phyloP scores from a whole-genome alignment of 2,329 filamentous ascomycete genomes.

The Trichoderma sp. region DNA sequence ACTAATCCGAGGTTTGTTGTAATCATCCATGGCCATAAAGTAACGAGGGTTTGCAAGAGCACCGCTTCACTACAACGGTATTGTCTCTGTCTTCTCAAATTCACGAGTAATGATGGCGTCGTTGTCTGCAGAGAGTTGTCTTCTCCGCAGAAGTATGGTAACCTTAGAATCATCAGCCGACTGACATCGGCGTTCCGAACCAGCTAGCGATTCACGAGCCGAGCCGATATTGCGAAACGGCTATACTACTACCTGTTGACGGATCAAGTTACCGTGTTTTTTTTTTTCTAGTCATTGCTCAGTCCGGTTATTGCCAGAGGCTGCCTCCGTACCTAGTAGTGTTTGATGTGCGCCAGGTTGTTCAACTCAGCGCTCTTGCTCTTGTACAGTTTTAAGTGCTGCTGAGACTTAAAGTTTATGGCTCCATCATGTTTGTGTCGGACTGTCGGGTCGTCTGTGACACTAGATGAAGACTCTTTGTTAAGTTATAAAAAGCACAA shows the following conservation, averaged over 20 bases:
- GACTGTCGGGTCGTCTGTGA: too few relatives aligned
- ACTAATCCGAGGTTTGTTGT: background rate
- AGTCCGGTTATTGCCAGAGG: background rate
- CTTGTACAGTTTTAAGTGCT: background rate
- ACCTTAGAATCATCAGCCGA: background rate
- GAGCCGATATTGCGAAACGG: background rate
- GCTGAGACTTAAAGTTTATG: background rate
- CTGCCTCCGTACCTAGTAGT: background rate
- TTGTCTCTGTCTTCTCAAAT: background rate
- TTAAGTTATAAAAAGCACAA: background rate
- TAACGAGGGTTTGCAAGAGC: background rate
- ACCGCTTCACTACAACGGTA: background rate
- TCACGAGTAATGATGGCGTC: background rate
- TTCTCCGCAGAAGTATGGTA: background rate
- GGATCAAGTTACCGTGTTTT: background rate
- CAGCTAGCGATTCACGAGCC: background rate
- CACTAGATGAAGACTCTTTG: background rate
- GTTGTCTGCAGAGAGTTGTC: background rate
- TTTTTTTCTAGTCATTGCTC: background rate
- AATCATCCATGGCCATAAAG: too few relatives aligned
- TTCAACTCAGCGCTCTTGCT: background rate
- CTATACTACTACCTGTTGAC: background rate
- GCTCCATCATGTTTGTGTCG: background rate
- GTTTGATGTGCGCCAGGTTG: background rate
- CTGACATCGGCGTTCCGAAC: background rate